Evolutionary conservation across 768 basidiomycete genomes (phyloP), one percentile per base, ranked within the genome.

Genomic region (Nevesoporus exiguus): DNA sequence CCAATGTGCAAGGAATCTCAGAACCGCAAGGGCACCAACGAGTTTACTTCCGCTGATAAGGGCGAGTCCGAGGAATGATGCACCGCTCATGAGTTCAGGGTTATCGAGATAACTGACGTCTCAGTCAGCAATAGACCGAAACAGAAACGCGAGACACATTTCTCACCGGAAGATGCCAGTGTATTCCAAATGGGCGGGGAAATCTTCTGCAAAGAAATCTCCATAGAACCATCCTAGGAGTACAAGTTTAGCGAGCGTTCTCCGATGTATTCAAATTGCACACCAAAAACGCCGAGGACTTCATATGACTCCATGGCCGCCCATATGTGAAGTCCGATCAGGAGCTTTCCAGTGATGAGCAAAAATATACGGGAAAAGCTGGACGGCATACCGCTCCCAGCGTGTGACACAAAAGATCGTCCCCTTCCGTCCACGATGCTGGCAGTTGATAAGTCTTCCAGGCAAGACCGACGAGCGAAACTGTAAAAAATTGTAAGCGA

Each of bases 121-220:
- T 9, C 40, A 21, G n/a, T 54, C 51, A 40, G 42, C 37, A 37
- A 24, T 9, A 9, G 7, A 15, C 24, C 15, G 13, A 31, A 39
- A 45, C 9, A n/a, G 10, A 11, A 36, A 22, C 11, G 31, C 37
- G 33, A 36, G 46, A 34, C 51, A 47, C 33, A 37, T 62, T n/a
- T n/a, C 74, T 47, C 64, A 93, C 84, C 96, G 85, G 73, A 96
- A 99, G 60, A 99, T 98, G 30, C 97, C 97, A 49, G 93, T 95
- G 68, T 98, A 98, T 55, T 95, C 93, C 9, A 98, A 75, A 56
- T 90, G 83, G 0, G 88, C 74, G 4, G 96, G 93, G 70, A 91
- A 95, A 58, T 93, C 88, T 63, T 96, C 92, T 73, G 95, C 88
- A 77, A 95, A 95, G 74, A 96, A 96, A 72, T 96, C 93, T 22